Evolutionary conservation across 495 filamentous ascomycete species (phyloP).

Genomic region (Gamarada debralockiae): DNA sequence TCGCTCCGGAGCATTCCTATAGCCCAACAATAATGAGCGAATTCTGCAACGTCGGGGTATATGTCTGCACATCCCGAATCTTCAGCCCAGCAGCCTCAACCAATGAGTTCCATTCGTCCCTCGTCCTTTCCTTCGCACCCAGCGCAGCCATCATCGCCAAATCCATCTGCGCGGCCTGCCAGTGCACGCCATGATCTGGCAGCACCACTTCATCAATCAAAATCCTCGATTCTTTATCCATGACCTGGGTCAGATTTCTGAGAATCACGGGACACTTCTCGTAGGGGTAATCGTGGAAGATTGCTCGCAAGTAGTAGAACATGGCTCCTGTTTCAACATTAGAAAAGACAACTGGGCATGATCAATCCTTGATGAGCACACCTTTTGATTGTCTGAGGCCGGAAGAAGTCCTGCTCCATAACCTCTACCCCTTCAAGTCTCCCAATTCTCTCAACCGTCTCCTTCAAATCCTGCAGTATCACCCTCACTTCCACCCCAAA

Average conservation of each 20-base stretch:
- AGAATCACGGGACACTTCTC: slow-evolving; percentile 36
- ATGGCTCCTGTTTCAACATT: slow-evolving; percentile 29
- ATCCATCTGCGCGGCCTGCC: neutral
- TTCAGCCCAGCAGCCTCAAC: neutral
- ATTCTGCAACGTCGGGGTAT: neutral
- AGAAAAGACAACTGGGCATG: too few species aligned
- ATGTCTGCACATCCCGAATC: neutral
- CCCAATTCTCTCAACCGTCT: slow-evolving; percentile 9
- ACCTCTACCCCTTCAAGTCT: slow-evolving; percentile 30
- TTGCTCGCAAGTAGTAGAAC: slow-evolving; percentile 40
- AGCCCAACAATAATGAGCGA: neutral
- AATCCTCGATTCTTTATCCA: slow-evolving; percentile 33
- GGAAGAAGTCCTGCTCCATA: slow-evolving; percentile 38
- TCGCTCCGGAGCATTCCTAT: too few species aligned
- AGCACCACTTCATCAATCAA: slow-evolving; percentile 44
- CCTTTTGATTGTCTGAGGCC: slow-evolving; percentile 35
- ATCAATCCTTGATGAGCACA: too few species aligned
- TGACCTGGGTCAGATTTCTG: slow-evolving; percentile 28
- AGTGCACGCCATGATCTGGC: slow-evolving; percentile 11
- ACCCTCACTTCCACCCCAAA: neutral
- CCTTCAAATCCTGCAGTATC: neutral
- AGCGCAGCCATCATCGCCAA: neutral
- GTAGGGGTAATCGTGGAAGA: slow-evolving; percentile 43
- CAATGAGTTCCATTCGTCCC: neutral
- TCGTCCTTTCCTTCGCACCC: neutral